These are phyloP conservation scores for Epichloe sp. DNA, from an alignment of 2,329 filamentous ascomycete genomes.

Conservation along the genomic window DNA sequence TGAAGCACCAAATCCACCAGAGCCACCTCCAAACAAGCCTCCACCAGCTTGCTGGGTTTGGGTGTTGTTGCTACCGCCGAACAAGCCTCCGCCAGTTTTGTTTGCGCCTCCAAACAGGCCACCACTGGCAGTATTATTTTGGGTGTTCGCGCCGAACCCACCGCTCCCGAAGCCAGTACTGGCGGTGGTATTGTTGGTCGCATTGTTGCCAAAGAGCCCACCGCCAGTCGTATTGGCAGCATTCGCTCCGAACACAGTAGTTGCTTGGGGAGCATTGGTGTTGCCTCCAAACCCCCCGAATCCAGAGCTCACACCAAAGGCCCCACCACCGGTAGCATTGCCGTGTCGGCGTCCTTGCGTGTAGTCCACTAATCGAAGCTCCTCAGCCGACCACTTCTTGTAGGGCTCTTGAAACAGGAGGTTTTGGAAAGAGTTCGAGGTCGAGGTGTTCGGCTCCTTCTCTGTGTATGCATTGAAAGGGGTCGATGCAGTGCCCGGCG, in stretches of 20 bases:
- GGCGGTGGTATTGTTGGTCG: conserved; percentile 18
- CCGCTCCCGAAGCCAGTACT: conserved; percentile 15
- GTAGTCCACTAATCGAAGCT: conserved; percentile 76
- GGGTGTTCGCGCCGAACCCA: conserved; percentile 27
- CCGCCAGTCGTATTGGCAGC: conserved; percentile 21
- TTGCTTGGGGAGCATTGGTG: conserved; percentile 15
- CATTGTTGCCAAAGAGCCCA: conserved; percentile 25
- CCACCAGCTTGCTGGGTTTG: conserved; percentile 10
- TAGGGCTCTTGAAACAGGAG: conserved; percentile 69
- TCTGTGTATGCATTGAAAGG: conserved; percentile 58
- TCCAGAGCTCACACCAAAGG: conserved; percentile 55
- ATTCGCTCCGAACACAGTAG: conserved; percentile 33
- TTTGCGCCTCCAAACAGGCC: conserved; percentile 25
- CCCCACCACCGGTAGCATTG: conserved; percentile 70
- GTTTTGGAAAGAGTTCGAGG: conserved; percentile 57
- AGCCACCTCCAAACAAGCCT: conserved; percentile 16
- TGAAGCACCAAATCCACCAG: conserved; percentile 26
- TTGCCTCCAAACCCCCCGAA: conserved; percentile 39
- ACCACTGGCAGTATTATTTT: conserved; percentile 15
- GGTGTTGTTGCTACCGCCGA: conserved; percentile 13
- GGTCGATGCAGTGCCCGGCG: conserved; percentile 56
- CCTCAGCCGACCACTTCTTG: conserved; percentile 82
- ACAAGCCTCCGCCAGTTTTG: conserved; percentile 14
- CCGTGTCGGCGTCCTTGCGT: conserved; percentile 73
- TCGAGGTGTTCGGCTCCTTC: conserved; percentile 51